Conservation (phyloP, 2,329 filamentous ascomycete species). For the Phoma herbarum region DNA sequence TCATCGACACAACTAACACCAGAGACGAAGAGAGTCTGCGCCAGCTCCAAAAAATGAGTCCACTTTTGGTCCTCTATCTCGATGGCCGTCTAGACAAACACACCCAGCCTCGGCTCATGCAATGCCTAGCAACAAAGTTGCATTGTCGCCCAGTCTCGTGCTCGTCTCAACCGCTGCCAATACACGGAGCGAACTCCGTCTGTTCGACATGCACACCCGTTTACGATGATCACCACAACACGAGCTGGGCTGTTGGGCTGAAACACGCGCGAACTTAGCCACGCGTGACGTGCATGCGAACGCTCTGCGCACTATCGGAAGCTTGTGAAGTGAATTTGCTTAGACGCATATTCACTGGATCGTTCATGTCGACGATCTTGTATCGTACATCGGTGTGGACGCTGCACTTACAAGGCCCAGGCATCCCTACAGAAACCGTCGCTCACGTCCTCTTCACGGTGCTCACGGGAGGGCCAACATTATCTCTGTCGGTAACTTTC, state of each 20-base stretch:
- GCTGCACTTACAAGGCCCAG: conserved; percentile 2
- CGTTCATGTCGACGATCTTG: neutral
- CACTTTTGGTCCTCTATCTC: conserved; percentile 1
- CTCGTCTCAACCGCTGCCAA: conserved; percentile 2
- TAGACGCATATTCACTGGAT: neutral
- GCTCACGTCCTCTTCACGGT: neutral
- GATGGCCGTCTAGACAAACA: conserved; percentile 1
- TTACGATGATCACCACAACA: conserved; percentile 1
- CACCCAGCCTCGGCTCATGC: neutral
- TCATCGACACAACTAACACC: conserved; percentile 3
- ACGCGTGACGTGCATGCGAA: conserved; percentile 18
- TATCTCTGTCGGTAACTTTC: neutral
- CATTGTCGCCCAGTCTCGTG: neutral
- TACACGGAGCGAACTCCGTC: conserved; percentile 11
- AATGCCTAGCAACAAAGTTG: neutral
- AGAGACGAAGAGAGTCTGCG: neutral
- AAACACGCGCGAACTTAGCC: conserved; percentile 12
- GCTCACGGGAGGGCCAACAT: neutral
- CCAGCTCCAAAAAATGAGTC: neutral
- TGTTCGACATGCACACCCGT: conserved; percentile 1
- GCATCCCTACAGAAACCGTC: neutral
- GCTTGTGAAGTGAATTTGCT: conserved; percentile 9
- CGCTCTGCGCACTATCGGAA: conserved; percentile 11
- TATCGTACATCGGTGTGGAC: neutral
- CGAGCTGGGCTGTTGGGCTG: conserved; percentile 10